Base-by-base conservation (phyloP, 768 basidiomycete species). In the Panellus pusillus region DNA sequence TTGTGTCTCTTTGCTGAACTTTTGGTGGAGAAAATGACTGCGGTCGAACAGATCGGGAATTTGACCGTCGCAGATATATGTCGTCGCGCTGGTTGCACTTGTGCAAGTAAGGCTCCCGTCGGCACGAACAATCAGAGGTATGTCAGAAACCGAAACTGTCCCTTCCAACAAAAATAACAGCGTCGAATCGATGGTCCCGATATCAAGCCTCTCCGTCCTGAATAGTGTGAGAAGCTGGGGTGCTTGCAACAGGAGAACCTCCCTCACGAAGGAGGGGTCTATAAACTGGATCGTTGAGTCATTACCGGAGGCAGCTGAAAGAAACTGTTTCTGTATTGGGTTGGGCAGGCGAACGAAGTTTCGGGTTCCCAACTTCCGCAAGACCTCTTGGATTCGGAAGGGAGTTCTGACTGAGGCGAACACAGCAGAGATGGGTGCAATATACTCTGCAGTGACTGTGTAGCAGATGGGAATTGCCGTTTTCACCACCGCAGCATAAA, bases 401-500 rank as follows among this genome's bases (percentile, higher is more conserved):
- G 62, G 53, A 13, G 51, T 55, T 44, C 24, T 24, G 6, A 32
- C 44, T 0, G 32, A 8, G 14, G 60, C 32, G 31, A 63, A 47
- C 28, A 63, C n/a, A 2, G 62, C 60, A 32, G 52, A 39, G 12
- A 19, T 28, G 8, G 62, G 60, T 13, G 54, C 48, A 36, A 61
- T 43, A 19, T 59, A 20, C 12, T 47, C 17, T 32, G 20, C 17
- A n/a, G 55, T 48, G 4, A 53, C 52, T 4, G 57, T 50, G 15
- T 28, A 46, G 48, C 57, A 58, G 17, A 63, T 52, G n/a, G 54
- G 37, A 7, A 38, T 37, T 12, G 47, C n/a, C 5, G 54, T 39
- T 41, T 44, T 31, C n/a, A 46, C 29, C 13, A 54, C 45, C n/a
- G 36, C 35, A n/a, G 35, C 31, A 36, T 63, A 63, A 13, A 63